Conservation (phyloP, 164 flowering plant species). For the Sedum album region DNA sequence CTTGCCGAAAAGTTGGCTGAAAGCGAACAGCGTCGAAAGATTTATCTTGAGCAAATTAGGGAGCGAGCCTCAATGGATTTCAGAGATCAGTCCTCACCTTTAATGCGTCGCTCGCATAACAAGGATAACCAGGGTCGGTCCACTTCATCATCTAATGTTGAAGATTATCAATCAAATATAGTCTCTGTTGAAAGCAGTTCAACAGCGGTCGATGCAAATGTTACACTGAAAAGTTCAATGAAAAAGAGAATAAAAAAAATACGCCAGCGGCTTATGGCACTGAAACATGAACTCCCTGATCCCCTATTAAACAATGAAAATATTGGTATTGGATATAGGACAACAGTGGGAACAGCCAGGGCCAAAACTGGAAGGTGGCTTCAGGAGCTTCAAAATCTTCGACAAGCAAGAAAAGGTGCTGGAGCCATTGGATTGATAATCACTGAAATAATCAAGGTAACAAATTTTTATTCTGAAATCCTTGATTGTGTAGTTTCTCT, state of each 20-base stretch:
- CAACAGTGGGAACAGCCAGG: conserved; percentile 73
- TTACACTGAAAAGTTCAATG: conserved; percentile 40
- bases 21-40: conserved; percentile 88
- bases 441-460: conserved; percentile 87
- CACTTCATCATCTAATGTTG: conserved; percentile 29
- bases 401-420: conserved; percentile 96
- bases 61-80: conserved; percentile 96
- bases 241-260: conserved; percentile 78
- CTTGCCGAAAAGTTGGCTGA: conserved; percentile 88
- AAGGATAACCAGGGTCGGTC: conserved; percentile 59
- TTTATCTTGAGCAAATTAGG: conserved; percentile 86
- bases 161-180: conserved; percentile 41
- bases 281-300: conserved; percentile 69
- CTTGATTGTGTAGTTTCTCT: neutral
- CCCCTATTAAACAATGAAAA: conserved; percentile 53
- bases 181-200: conserved; percentile 26
- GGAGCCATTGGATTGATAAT: conserved; percentile 73
- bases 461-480: neutral
- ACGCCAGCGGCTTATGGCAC: conserved; percentile 86
- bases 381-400: conserved; percentile 83
- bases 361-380: conserved; percentile 86
- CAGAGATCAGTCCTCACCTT: conserved; percentile 91
- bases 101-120: conserved; percentile 45
- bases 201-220: conserved; percentile 26
- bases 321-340: conserved; percentile 68